Percentiles rank a stretch among this genome's conserved stretches.
Evolutionary conservation across 2,329 filamentous ascomycete species (phyloP).

Genomic region (Rutstroemia sp.): DNA sequence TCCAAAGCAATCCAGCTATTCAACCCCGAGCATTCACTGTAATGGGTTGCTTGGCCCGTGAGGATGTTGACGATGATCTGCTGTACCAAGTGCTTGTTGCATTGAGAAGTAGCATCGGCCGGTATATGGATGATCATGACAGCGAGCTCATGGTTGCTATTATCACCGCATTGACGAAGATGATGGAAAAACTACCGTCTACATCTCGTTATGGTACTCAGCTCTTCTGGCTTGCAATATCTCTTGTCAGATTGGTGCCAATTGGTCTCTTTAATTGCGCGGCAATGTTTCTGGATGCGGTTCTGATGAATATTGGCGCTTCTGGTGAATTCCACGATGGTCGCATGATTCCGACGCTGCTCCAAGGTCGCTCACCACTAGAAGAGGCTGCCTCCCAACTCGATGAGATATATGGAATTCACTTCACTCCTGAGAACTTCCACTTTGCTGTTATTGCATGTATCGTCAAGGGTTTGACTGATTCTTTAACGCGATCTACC

Average conservation of each 20-base stretch:
- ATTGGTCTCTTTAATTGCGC: constrained; percentile 57
- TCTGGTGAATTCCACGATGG: constrained; percentile 51
- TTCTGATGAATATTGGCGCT: constrained; percentile 56
- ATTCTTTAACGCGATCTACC: constrained; percentile 50
- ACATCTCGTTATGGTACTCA: constrained; percentile 62
- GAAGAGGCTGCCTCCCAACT: constrained; percentile 55
- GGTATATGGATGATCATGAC: constrained; percentile 56
- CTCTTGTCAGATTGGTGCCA: constrained; percentile 57
- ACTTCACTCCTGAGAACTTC: constrained; percentile 57
- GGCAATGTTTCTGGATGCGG: constrained; percentile 56
- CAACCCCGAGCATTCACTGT: constrained; percentile 63
- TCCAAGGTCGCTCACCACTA: constrained; percentile 52
- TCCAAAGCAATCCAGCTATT: constrained; percentile 65
- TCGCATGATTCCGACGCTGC: constrained; percentile 50
- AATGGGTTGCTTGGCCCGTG: constrained; percentile 64
- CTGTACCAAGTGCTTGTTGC: constrained; percentile 65
- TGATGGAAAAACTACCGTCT: constrained; percentile 61
- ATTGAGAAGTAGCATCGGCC: constrained; percentile 55
- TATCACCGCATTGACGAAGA: constrained; percentile 59
- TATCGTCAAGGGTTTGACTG: constrained; percentile 55
- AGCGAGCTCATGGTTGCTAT: constrained; percentile 64
- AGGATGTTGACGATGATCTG: constrained; percentile 65
- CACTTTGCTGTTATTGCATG: constrained; percentile 61
- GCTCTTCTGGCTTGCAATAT: constrained; percentile 64
- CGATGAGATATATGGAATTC: constrained; percentile 59